Evolutionary conservation across 305 asterid species (phyloP).

Genomic region (Ajuga reptans): DNA sequence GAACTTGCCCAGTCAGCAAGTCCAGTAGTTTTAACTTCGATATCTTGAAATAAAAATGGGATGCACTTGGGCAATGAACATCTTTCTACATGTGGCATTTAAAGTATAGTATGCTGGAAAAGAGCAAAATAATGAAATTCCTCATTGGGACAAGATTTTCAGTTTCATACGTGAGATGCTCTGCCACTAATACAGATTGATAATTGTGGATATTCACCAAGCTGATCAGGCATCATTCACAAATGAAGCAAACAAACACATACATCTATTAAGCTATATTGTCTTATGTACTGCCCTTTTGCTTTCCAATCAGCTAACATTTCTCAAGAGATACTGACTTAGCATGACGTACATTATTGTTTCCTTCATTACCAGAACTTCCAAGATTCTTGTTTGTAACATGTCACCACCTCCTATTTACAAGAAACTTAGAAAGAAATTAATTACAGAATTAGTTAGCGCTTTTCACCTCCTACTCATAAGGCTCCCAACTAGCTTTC

Average conservation of each 20-base stretch:
- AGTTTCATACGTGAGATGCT: background rate
- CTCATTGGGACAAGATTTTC: background rate
- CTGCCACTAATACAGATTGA: background rate
- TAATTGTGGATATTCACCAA: background rate
- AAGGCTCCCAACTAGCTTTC: no score
- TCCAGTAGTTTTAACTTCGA: background rate
- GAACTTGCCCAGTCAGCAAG: background rate
- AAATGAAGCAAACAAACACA: background rate
- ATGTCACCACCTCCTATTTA: background rate
- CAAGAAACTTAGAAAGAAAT: background rate
- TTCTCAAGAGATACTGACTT: background rate
- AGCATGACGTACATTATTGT: background rate
- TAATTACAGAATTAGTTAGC: no score
- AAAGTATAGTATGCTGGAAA: background rate
- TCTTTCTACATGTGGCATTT: background rate
- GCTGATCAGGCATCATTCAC: background rate
- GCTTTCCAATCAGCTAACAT: background rate
- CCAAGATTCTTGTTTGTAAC: background rate
- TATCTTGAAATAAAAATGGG: background rate
- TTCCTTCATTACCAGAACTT: background rate
- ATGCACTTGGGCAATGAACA: background rate
- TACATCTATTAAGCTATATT: background rate
- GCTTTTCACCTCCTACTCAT: no score
- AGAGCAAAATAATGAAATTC: background rate
- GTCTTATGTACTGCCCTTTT: background rate